A percentile compares a stretch with the other conserved stretches of the same genome.
Conservation (phyloP, 176 grass and related monocot genomes). For the Cenchrus fungigraminus region DNA sequence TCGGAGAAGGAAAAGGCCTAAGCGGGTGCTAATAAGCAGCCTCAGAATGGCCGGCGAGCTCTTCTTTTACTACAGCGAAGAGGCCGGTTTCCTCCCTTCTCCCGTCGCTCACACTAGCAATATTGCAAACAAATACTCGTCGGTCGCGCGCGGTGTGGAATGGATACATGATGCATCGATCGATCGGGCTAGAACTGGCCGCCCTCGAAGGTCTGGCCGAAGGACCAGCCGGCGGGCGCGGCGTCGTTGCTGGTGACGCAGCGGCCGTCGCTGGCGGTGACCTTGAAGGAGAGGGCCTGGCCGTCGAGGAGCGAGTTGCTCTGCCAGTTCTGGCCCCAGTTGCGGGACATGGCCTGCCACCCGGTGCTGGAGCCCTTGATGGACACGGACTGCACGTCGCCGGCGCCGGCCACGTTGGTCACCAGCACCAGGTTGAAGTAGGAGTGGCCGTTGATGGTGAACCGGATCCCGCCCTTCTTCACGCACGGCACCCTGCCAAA, state of each 20-base stretch:
- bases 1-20: conserved; percentile 56
- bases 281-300: conserved; percentile 81
- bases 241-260: conserved; percentile 60
- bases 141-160: too few relatives aligned
- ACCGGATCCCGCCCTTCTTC: conserved; percentile 91
- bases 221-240: conserved; percentile 73
- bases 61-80: conserved; percentile 48
- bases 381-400: conserved; percentile 67
- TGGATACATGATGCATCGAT: too few relatives aligned
- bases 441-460: conserved; percentile 93
- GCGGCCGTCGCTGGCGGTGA: conserved; percentile 74
- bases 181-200: conserved; percentile 53
- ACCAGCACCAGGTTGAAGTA: conserved; percentile 93
- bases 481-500: conserved; percentile 66
- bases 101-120: neutral
- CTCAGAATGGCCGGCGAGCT: conserved; percentile 62
- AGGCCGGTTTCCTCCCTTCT: conserved; percentile 33
- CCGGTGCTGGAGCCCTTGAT: conserved; percentile 78
- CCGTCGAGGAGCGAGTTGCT: conserved; percentile 83
- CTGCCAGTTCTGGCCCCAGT: conserved; percentile 98
- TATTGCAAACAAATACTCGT: neutral
- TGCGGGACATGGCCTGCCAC: conserved; percentile 86
- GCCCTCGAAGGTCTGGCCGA: conserved; percentile 82
- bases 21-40: conserved; percentile 87
- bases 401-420: conserved; percentile 87